Conservation (phyloP, 1,139 yeast genomes). For the Pichia sp. region DNA sequence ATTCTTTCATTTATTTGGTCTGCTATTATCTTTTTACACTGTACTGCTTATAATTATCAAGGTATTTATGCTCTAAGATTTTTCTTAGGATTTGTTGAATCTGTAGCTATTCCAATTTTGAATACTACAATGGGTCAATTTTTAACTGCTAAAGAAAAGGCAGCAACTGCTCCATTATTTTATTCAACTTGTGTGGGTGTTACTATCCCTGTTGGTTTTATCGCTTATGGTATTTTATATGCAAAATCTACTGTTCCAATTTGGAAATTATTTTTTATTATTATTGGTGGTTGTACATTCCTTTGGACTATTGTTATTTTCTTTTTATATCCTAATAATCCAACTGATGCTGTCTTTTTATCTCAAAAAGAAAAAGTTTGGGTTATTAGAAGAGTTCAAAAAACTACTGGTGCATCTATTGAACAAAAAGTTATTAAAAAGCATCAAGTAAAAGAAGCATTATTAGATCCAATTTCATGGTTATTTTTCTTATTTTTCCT, state of each 20-base stretch:
- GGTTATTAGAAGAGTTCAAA: slow-evolving; percentile 33
- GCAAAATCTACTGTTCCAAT: slow-evolving; percentile 20
- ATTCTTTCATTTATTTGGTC: slow-evolving; percentile 31
- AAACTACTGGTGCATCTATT: slow-evolving; percentile 33
- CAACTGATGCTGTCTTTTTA: slow-evolving; percentile 32
- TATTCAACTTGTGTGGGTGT: slow-evolving; percentile 34
- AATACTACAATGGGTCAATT: slow-evolving; percentile 35
- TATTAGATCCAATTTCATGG: slow-evolving; percentile 38
- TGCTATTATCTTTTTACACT: slow-evolving; percentile 29
- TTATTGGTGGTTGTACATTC: slow-evolving; percentile 35
- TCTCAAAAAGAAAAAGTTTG: slow-evolving; percentile 33
- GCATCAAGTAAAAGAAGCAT: slow-evolving; percentile 34
- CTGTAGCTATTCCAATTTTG: slow-evolving; percentile 33
- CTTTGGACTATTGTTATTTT: slow-evolving; percentile 28
- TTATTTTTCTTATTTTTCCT: slow-evolving; percentile 32
- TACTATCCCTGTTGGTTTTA: slow-evolving; percentile 35
- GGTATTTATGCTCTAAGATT: slow-evolving; percentile 34
- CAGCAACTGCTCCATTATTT: slow-evolving; percentile 34
- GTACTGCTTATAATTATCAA: slow-evolving; percentile 31
- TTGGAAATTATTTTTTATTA: slow-evolving; percentile 35
- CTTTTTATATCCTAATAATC: slow-evolving; percentile 34
- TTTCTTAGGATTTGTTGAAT: slow-evolving; percentile 34
- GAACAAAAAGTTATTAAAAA: slow-evolving; percentile 35
- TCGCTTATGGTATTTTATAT: slow-evolving; percentile 34
- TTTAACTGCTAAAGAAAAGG: slow-evolving; percentile 32